phyloP scores from a whole-genome alignment of 2,329 filamentous ascomycete species.

The Parascedosporium putredinis region DNA sequence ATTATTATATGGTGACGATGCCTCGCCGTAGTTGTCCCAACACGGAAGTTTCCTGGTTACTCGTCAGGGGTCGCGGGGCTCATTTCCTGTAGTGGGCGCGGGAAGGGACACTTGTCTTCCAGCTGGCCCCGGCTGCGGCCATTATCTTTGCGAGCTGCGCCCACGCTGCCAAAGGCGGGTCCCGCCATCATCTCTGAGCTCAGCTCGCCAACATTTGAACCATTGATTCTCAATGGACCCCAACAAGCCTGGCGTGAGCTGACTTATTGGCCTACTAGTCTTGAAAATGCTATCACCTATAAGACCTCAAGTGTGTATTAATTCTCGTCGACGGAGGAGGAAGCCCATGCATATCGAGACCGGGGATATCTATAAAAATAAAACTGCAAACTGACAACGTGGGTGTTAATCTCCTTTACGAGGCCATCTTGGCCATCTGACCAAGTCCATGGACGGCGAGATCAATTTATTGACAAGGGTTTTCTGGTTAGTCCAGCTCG shows the following conservation, averaged over 20 bases:
- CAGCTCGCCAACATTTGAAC: too few species aligned
- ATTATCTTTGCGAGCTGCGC: not conserved
- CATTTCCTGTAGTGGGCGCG: not conserved
- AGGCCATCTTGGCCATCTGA: not conserved
- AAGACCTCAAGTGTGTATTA: too few species aligned
- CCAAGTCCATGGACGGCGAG: not conserved
- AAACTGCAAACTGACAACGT: not conserved
- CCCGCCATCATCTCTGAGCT: too few species aligned
- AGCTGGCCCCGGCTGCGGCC: not conserved
- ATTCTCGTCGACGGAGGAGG: too few species aligned
- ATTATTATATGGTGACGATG: slow-evolving; percentile 2
- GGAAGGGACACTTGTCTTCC: too few species aligned
- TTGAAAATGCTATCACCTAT: too few species aligned
- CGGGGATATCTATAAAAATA: not conserved
- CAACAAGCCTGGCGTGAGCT: too few species aligned
- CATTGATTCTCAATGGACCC: too few species aligned
- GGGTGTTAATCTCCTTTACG: not conserved
- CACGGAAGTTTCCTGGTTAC: not conserved
- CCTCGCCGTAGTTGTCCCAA: not conserved
- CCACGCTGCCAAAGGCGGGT: not conserved
- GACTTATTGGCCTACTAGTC: too few species aligned
- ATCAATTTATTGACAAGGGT: not conserved
- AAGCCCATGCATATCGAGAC: too few species aligned
- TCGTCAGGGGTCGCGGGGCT: not conserved
- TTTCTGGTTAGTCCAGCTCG: not conserved